These are phyloP conservation scores for Pleurotus giganteus DNA, from an alignment of 768 basidiomycete genomes.

Conservation along the genomic window DNA sequence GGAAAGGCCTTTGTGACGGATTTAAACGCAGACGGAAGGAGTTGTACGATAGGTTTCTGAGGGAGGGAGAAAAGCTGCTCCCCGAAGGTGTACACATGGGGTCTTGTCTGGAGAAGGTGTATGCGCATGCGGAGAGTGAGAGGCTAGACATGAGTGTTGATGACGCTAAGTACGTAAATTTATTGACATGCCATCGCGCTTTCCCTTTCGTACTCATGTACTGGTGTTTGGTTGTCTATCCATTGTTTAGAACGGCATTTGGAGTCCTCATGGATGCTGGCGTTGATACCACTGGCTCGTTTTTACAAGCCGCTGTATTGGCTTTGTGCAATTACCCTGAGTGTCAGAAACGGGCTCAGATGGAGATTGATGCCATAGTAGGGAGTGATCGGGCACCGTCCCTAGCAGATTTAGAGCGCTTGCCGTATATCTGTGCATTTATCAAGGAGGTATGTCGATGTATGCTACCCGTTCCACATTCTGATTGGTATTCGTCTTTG, in stretches of 20 bases:
- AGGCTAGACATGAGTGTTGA: not conserved
- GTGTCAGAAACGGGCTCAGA: slow-evolving; percentile 14
- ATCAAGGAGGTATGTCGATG: slow-evolving; percentile 11
- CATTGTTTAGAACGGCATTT: not conserved
- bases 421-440: slow-evolving; percentile 17
- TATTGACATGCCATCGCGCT: not conserved
- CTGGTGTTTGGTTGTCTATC: not conserved
- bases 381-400: slow-evolving; percentile 10
- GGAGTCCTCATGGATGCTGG: slow-evolving; percentile 1
- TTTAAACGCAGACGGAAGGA: not conserved
- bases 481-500: not conserved
- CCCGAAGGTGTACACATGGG: not conserved
- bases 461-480: not conserved
- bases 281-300: not conserved
- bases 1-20: slow-evolving; percentile 13
- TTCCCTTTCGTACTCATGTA: not conserved
- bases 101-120: not conserved
- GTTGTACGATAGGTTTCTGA: not conserved
- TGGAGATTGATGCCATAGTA: slow-evolving; percentile 18
- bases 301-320: slow-evolving; percentile 10
- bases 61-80: not conserved
- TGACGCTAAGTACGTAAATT: not conserved
- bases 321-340: slow-evolving; percentile 17
- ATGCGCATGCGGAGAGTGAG: not conserved
- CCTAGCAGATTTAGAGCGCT: slow-evolving; percentile 3